Percentiles rank a stretch among this genome's conserved stretches.
Conservation (phyloP, 1,284 basidiomycete species). For the Fistulinella cinereoalba region DNA sequence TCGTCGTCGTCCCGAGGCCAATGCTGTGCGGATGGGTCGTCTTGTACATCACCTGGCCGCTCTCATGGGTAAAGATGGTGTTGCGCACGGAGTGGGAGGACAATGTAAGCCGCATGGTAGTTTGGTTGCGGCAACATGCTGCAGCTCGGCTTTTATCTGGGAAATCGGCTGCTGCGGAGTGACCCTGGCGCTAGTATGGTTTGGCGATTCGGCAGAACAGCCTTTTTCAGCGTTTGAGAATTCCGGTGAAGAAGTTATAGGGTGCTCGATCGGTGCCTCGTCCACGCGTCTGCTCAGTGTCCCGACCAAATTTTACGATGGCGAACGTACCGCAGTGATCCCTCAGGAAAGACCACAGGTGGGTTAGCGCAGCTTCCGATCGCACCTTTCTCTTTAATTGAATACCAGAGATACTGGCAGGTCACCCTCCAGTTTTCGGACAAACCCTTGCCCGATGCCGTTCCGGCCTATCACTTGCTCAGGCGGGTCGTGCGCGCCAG, state of each 20-base stretch:
- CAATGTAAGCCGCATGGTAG: slow-evolving; percentile 22
- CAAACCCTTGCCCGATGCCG: slow-evolving; percentile 84
- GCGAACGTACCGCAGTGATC: slow-evolving; percentile 55
- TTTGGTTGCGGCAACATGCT: too few relatives aligned
- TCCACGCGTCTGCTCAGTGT: slow-evolving; percentile 35
- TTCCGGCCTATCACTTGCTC: slow-evolving; percentile 79
- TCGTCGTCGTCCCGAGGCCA: slow-evolving; percentile 17
- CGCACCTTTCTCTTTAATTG: not conserved
- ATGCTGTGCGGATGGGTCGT: slow-evolving; percentile 23
- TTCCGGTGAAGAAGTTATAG: slow-evolving; percentile 60
- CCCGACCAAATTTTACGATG: slow-evolving; percentile 58
- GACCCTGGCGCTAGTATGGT: not conserved
- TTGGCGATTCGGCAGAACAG: slow-evolving; percentile 3
- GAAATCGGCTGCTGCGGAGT: not conserved
- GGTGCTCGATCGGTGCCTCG: slow-evolving; percentile 47
- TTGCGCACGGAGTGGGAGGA: slow-evolving; percentile 23
- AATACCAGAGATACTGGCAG: slow-evolving; percentile 38
- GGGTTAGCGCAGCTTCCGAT: slow-evolving; percentile 41
- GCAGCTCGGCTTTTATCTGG: too few relatives aligned
- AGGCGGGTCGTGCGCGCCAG: slow-evolving; percentile 50
- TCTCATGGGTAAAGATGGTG: slow-evolving; percentile 19
- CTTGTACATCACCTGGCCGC: slow-evolving; percentile 31
- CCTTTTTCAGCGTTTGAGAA: slow-evolving; percentile 45
- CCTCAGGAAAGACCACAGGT: slow-evolving; percentile 50
- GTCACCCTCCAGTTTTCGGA: slow-evolving; percentile 96